Evolutionary conservation across 2,329 filamentous ascomycete genomes (phyloP), one percentile per base, ranked within the genome.

Genomic region (Sporothrix phasma): DNA sequence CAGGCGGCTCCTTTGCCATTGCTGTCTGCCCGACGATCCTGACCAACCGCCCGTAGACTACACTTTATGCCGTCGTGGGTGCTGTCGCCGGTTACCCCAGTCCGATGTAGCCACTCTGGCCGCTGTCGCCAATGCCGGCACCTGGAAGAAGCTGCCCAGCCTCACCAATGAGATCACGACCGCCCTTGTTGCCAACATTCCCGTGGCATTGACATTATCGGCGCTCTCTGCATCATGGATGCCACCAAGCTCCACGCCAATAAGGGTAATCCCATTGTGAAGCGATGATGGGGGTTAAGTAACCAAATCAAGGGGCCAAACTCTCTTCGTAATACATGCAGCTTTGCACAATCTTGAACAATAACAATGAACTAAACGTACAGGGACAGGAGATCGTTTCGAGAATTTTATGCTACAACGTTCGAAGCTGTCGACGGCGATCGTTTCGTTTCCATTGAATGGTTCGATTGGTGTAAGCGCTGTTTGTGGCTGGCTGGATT

Each of bases 21-120:
- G 72, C 74, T 1, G 67, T 76, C 24, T 76, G 75, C 68, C 69
- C 67, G 7, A 71, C 71, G 8, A 71, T 74, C 11, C 70, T 77
- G 17, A 71, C 66, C 41, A 75, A 75, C 64, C 72, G 74, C 22
- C 69, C 76, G 22, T 63, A 69, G 1, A 59, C 68, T 1, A 74
- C 71, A 10, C 70, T 76, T 51, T 69, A 72, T 0, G 69, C 64
- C 7, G 67, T 53, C 3, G 49, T 53, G 11, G 49, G 49, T 5
- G 65, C 75, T n/a, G 69, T 68, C 8, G 76, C 76, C 5, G 76
- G 76, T 5, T 62, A 64, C 4, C 66, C 66, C 5, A 41, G 5
- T 29, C 31, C 17, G 51, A 46, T 3, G 58, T 67, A 13, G n/a
- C 61, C 10, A 26, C 49, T 1, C 56, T 67, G 1, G 8, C 61